Percentiles rank a stretch among this genome's conserved stretches.
These are phyloP conservation scores for Xylaria sp. DNA, from an alignment of 2,329 filamentous ascomycete species.

Conservation along the genomic window DNA sequence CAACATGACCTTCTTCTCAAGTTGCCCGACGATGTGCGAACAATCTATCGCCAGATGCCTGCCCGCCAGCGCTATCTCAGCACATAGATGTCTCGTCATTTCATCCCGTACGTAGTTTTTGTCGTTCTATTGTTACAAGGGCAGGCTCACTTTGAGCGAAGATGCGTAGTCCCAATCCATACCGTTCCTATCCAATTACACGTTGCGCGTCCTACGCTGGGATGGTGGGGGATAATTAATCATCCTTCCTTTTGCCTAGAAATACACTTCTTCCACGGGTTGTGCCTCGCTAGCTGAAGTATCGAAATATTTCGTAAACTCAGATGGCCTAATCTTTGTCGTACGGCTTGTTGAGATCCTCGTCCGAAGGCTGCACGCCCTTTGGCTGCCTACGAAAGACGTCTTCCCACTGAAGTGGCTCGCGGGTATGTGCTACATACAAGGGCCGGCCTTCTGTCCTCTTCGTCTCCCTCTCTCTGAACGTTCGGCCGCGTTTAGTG, in stretches of 20 bases:
- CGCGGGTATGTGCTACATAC: constrained; percentile 48
- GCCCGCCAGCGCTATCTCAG: no score
- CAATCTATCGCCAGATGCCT: no score
- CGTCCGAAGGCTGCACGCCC: neutral
- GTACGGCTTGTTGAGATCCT: neutral
- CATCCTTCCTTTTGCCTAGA: neutral
- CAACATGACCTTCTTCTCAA: constrained; percentile 1
- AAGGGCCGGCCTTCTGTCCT: constrained; percentile 54
- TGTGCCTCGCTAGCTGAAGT: neutral
- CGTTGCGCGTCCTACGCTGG: neutral
- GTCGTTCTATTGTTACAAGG: constrained; percentile 10
- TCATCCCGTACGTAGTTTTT: no score
- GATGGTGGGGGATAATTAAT: neutral
- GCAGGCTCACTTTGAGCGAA: neutral
- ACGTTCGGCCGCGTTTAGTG: constrained; percentile 61
- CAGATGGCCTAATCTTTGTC: neutral
- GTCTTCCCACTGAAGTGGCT: constrained; percentile 18
- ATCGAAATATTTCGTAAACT: neutral
- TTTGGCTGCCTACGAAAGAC: constrained; percentile 21
- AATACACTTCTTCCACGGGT: neutral
- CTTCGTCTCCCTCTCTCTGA: constrained; percentile 60
- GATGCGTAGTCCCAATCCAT: neutral
- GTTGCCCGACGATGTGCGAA: neutral
- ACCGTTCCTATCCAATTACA: neutral
- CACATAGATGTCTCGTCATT: no score